These are phyloP conservation scores for Isabelozyma heimii DNA, from an alignment of 805 yeast genomes.

Conservation along the genomic window DNA sequence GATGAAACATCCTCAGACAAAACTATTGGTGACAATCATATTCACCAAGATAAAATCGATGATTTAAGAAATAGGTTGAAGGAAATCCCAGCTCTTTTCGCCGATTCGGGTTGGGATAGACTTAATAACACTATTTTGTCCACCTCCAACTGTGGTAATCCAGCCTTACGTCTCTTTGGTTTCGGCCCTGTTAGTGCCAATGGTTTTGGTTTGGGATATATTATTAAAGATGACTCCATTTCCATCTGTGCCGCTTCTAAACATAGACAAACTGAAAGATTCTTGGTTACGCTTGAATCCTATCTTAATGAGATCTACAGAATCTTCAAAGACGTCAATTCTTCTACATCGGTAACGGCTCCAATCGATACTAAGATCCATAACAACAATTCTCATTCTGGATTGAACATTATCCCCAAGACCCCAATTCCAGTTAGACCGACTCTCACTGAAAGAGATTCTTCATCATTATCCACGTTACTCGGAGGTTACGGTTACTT, in stretches of 20 bases:
- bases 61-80: constrained; percentile 14
- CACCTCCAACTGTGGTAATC: constrained; percentile 60
- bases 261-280: constrained; percentile 58
- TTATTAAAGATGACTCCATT: constrained; percentile 49
- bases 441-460: not conserved
- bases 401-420: not conserved
- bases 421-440: not conserved
- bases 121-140: constrained; percentile 77
- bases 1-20: constrained; percentile 23
- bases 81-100: constrained; percentile 69
- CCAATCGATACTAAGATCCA: constrained; percentile 25
- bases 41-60: not conserved
- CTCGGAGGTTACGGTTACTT: constrained; percentile 62
- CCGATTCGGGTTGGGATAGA: constrained; percentile 85
- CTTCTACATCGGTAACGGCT: constrained; percentile 12
- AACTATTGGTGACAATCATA: constrained; percentile 22
- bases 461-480: constrained; percentile 24
- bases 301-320: constrained; percentile 47
- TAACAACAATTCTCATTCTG: constrained; percentile 15
- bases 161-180: constrained; percentile 56
- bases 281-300: constrained; percentile 50
- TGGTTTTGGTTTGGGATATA: constrained; percentile 60
- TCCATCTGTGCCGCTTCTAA: constrained; percentile 57
- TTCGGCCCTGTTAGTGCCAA: constrained; percentile 58
- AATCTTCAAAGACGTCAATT: constrained; percentile 24